A percentile compares a stretch with the other conserved stretches of the same genome.
Conservation (phyloP, 495 filamentous ascomycete species). For the Neurospora sp. region DNA sequence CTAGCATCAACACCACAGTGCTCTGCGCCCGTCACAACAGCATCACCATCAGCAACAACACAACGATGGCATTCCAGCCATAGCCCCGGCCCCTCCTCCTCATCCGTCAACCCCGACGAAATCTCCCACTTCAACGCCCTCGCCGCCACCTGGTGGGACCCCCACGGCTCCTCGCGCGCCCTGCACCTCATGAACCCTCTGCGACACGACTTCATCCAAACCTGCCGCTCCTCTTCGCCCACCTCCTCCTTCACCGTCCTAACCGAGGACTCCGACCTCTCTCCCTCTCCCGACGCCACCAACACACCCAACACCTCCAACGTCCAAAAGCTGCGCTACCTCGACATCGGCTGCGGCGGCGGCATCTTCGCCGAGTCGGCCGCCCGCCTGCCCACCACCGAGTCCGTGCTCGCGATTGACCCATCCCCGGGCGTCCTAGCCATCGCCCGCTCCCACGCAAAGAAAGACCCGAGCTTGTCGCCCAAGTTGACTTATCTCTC, state of each 20-base stretch:
- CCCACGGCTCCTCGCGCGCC: slow-evolving; percentile 80
- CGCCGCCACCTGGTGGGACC: slow-evolving; percentile 95
- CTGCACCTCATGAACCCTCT: slow-evolving; percentile 98
- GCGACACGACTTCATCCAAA: slow-evolving; percentile 79
- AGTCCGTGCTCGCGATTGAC: slow-evolving; percentile 72
- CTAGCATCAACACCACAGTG: not conserved
- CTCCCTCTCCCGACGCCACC: slow-evolving; percentile 6
- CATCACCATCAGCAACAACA: not conserved
- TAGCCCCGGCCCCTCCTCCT: slow-evolving; percentile 10
- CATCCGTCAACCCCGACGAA: slow-evolving; percentile 74
- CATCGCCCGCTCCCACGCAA: slow-evolving; percentile 66
- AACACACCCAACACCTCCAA: slow-evolving; percentile 14
- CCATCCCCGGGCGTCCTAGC: slow-evolving; percentile 67
- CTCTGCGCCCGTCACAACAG: not conserved
- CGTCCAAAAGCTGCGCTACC: slow-evolving; percentile 45
- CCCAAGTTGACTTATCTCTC: slow-evolving; percentile 59
- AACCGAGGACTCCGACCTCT: not conserved
- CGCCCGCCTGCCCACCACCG: slow-evolving; percentile 58
- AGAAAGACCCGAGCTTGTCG: slow-evolving; percentile 51
- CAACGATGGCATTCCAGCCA: not conserved
- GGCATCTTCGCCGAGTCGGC: slow-evolving; percentile 94
- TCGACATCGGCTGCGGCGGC: slow-evolving; percentile 92
- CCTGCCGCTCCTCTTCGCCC: slow-evolving; percentile 45
- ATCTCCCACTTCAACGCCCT: slow-evolving; percentile 90
- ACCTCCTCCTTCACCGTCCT: not conserved